phyloP scores from a whole-genome alignment of 2,329 filamentous ascomycete species.

The Xylaria sp. region DNA sequence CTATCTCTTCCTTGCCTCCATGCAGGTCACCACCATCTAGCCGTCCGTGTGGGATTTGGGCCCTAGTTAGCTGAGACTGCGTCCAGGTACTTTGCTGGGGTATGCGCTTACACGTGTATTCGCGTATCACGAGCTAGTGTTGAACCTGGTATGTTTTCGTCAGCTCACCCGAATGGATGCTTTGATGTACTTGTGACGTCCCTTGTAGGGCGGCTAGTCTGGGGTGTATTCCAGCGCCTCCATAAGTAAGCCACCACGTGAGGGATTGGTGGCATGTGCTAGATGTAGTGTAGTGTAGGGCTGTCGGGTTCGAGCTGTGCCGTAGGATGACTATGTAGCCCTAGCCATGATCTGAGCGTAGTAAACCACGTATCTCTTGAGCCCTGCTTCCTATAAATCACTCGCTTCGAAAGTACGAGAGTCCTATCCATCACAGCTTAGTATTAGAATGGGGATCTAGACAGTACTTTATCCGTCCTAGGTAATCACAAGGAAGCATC shows the following conservation, averaged over 20 bases:
- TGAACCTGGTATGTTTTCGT: too few relatives aligned
- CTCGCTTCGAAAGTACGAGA: background rate
- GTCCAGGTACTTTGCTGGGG: too few relatives aligned
- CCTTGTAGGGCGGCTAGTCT: background rate
- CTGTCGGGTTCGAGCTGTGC: background rate
- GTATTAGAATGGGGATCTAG: too few relatives aligned
- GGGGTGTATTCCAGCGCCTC: background rate
- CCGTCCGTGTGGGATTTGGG: too few relatives aligned
- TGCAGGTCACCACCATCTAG: too few relatives aligned
- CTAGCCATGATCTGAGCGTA: background rate
- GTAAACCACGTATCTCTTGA: background rate
- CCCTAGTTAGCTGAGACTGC: too few relatives aligned
- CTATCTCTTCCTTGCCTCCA: too few relatives aligned
- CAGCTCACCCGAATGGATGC: background rate
- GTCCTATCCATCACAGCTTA: background rate
- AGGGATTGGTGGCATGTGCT: background rate
- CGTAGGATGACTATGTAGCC: background rate
- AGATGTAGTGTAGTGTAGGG: background rate
- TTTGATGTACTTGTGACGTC: background rate
- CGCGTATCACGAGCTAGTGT: too few relatives aligned
- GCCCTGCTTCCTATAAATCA: background rate
- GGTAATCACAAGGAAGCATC: too few relatives aligned
- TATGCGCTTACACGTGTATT: too few relatives aligned
- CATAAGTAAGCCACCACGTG: background rate
- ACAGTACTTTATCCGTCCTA: too few relatives aligned